phyloP scores from a whole-genome alignment of 2,329 filamentous ascomycete genomes.

The Colletotrichum eremochloae region DNA sequence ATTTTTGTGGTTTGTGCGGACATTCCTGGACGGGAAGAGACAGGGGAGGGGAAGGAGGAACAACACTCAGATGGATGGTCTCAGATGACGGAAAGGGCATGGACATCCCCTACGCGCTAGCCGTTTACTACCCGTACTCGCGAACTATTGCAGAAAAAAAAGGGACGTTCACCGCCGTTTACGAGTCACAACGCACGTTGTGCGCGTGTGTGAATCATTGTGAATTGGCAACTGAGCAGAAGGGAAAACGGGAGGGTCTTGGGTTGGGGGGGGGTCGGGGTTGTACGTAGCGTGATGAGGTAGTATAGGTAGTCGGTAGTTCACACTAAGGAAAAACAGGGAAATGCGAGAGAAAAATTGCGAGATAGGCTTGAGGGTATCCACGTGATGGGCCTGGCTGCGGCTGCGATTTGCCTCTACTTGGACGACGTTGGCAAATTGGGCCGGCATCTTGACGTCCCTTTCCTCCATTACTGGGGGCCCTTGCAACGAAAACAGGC shows the following conservation, averaged over 20 bases:
- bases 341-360: constrained; percentile 10
- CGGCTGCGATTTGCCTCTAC: constrained; percentile 33
- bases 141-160: background rate
- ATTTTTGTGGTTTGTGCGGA: constrained; percentile 16
- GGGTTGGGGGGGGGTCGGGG: background rate
- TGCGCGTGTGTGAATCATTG: constrained; percentile 31
- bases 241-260: constrained; percentile 19
- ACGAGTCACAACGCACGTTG: constrained; percentile 28
- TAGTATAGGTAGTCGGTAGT: constrained; percentile 2
- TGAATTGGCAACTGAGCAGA: constrained; percentile 28
- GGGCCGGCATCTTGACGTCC: constrained; percentile 9
- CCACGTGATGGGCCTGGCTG: constrained; percentile 36
- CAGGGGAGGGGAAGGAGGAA: background rate
- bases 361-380: constrained; percentile 20
- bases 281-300: background rate
- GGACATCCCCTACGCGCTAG: background rate
- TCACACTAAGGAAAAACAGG: constrained; percentile 20
- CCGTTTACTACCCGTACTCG: background rate
- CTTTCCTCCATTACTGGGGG: constrained; percentile 4
- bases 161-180: constrained; percentile 38
- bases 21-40: constrained; percentile 5
- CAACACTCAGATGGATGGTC: constrained; percentile 5
- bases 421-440: background rate
- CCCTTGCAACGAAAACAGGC: constrained; percentile 21
- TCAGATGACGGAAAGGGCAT: constrained; percentile 32